A percentile compares a stretch with the other conserved stretches of the same genome.
Evolutionary conservation across 2,329 filamentous ascomycete species (phyloP).

Genomic region (Nothophoma quercina): DNA sequence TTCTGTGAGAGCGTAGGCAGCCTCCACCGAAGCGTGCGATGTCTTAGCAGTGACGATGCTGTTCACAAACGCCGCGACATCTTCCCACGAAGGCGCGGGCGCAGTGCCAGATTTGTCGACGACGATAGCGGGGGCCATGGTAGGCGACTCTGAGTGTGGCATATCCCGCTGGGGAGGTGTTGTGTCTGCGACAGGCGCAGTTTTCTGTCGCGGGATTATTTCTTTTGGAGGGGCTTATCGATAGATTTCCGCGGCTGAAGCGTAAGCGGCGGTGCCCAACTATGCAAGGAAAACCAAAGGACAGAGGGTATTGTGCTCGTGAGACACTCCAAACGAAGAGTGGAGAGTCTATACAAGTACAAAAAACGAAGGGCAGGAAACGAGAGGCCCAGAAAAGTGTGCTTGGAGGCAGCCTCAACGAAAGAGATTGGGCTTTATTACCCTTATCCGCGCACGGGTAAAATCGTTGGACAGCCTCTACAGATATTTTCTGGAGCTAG

Average conservation of each 20-base stretch:
- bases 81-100: slow-evolving; percentile 55
- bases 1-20: slow-evolving; percentile 70
- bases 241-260: slow-evolving; percentile 32
- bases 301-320: slow-evolving; percentile 33
- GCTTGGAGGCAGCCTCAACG: slow-evolving; percentile 9
- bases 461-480: slow-evolving; percentile 9
- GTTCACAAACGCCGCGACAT: slow-evolving; percentile 53
- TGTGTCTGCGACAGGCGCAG: slow-evolving; percentile 13
- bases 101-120: slow-evolving; percentile 54
- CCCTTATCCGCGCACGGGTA: slow-evolving; percentile 20
- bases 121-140: slow-evolving; percentile 56
- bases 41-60: slow-evolving; percentile 59
- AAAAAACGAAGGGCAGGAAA: slow-evolving; percentile 26
- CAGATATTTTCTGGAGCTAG: slow-evolving; percentile 8
- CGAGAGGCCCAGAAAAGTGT: slow-evolving; percentile 10
- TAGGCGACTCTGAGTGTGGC: slow-evolving; percentile 61
- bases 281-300: slow-evolving; percentile 9
- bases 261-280: slow-evolving; percentile 16
- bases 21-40: slow-evolving; percentile 66
- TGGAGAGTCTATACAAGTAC: slow-evolving; percentile 41
- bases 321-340: slow-evolving; percentile 37
- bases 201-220: slow-evolving; percentile 25
- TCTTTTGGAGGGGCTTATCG: slow-evolving; percentile 44
- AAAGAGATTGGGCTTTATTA: slow-evolving; percentile 17
- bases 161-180: slow-evolving; percentile 42